A percentile compares a stretch with the other conserved stretches of the same genome.
Evolutionary conservation across 306 rosid species (phyloP).

Genomic region (Quercus berberidifolia): DNA sequence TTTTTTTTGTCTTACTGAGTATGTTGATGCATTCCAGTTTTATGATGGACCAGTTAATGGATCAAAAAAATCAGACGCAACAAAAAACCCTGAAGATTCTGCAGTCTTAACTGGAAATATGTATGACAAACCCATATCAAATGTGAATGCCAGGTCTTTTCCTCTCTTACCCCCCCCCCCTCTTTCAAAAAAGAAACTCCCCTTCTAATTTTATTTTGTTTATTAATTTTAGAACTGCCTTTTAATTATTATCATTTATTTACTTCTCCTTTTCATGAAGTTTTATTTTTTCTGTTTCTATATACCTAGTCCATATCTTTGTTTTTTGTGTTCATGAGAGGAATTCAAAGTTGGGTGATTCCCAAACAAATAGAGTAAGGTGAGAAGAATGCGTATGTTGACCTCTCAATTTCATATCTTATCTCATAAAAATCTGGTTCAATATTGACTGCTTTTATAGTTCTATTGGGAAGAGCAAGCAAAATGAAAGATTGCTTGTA

Average conservation of each 20-base stretch:
- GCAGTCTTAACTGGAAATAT: slow-evolving; percentile 20
- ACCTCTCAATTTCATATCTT: neutral
- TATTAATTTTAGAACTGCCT: neutral
- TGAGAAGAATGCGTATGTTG: neutral
- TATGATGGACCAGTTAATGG: slow-evolving; percentile 62
- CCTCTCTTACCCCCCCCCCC: neutral
- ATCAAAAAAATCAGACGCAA: slow-evolving; percentile 30
- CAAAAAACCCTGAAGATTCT: slow-evolving; percentile 22
- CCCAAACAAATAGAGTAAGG: neutral
- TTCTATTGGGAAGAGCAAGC: neutral
- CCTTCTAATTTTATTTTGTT: neutral
- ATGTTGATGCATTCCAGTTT: slow-evolving; percentile 66
- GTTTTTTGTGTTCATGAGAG: too few relatives aligned
- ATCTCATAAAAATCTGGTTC: neutral
- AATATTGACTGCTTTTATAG: neutral
- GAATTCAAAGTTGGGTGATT: neutral
- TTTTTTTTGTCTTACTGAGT: slow-evolving; percentile 33
- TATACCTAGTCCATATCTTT: too few relatives aligned
- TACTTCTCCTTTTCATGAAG: neutral
- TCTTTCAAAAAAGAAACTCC: too few relatives aligned
- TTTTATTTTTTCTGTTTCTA: too few relatives aligned
- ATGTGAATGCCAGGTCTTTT: slow-evolving; percentile 46
- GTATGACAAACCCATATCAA: slow-evolving; percentile 13
- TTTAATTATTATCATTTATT: neutral
- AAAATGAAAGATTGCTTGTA: neutral